Base-by-base conservation (phyloP, 345 rosid genomes). In the Nasturtium officinale region DNA sequence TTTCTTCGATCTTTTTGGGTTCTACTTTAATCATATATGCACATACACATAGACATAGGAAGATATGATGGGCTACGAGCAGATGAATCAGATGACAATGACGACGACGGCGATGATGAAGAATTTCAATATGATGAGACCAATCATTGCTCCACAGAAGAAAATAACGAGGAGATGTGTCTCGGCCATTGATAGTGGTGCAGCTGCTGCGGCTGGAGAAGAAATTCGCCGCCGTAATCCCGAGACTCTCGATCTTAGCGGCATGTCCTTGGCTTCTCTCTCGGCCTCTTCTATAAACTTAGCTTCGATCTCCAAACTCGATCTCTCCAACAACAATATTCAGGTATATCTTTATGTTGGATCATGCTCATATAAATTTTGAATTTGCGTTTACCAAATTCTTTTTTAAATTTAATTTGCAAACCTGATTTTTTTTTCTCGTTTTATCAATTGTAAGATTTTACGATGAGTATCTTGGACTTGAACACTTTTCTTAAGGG, bases 241-340 rank as follows among this genome's bases (percentile, higher is more conserved):
- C 11, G 83, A 89, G 58, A 80, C 81, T 12, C 74, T 89, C 1
- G 91, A 93, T 75, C 73, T 93, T 78, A 89, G 94, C 67, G 88
- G 90, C 38, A 72, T 85, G 85, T 85, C 83, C 17, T 76, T 92
- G 70, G 83, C 86, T n/a, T 76, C 82, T 70, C 84, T 94, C 28
- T 85, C 90, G 0, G 79, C 48, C 35, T 87, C 90, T 76, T 63
- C 92, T 45, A 74, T 89, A 30, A 86, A 86, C 76, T 70, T 93
- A 69, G 82, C 81, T 12, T 53, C 74, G 15, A 84, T 93, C 72
- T 85, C 82, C 78, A 87, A 86, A 65, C 83, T 93, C 5, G 87
- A 93, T 69, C 92, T 93, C 67, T 90, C 96, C 74, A 85, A 86
- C 67, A 93, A 90, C 74, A 90, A 93, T 82, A 88, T 93, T 69